A percentile compares a stretch with the other conserved stretches of the same genome.
Evolutionary conservation across 257 asterid species (phyloP).

Genomic region (Datura wrightii): DNA sequence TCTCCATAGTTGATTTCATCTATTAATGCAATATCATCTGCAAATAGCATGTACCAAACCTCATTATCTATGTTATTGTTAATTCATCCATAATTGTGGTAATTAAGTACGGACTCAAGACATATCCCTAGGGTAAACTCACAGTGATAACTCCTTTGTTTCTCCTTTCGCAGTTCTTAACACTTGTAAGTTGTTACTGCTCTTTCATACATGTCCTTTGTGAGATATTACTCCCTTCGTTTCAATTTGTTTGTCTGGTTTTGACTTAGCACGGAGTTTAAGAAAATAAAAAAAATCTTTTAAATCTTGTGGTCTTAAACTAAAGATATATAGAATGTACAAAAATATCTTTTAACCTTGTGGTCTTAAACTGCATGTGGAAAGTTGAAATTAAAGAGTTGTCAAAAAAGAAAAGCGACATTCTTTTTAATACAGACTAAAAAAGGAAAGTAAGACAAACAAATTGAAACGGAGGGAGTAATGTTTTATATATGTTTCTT

Average conservation of each 20-base stretch:
- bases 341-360: too few relatives aligned
- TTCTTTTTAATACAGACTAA: too few relatives aligned
- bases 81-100: background rate
- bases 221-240: background rate
- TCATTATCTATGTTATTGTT: background rate
- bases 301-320: too few relatives aligned
- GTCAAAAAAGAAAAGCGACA: too few relatives aligned
- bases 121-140: background rate
- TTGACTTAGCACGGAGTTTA: too few relatives aligned
- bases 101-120: background rate
- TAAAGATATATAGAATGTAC: too few relatives aligned
- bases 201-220: background rate
- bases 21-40: background rate
- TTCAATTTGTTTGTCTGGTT: too few relatives aligned
- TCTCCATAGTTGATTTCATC: background rate
- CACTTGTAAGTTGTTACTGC: background rate
- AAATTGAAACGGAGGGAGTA: too few relatives aligned
- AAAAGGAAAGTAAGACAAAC: too few relatives aligned
- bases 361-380: too few relatives aligned
- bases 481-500: background rate
- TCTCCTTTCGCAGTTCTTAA: background rate
- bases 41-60: conserved; percentile 9
- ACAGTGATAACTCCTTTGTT: background rate
- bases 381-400: too few relatives aligned
- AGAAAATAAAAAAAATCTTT: too few relatives aligned